Base-by-base conservation (phyloP, 2,329 filamentous ascomycete genomes). In the Penicillium sclerotigenum region DNA sequence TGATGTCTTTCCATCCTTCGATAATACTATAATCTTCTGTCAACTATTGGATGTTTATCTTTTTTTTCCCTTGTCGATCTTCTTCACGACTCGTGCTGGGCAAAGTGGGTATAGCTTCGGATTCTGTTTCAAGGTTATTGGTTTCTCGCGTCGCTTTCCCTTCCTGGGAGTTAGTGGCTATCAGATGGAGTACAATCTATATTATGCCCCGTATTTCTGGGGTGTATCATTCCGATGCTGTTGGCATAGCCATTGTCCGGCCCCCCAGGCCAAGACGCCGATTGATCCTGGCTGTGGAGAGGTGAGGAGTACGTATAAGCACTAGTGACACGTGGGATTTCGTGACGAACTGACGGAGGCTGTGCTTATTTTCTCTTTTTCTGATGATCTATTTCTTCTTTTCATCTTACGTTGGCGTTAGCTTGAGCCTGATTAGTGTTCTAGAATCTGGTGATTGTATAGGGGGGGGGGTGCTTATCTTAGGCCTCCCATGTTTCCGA, bases 321-420 rank as follows among this genome's bases (percentile, higher is more conserved):
- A 55, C 53, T 55, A 55, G 33, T n/a, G 34, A 46, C 53, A 55
- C 53, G 53, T 55, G 53, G 47, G 24, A 43, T 31, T 55, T 16
- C 8, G 16, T 55, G 28, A 52, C 47, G 53, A 55, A 43, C 47
- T 31, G n/a, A 50, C 42, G 20, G 41, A 52, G n/a, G 28, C 22
- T 46, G 36, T 55, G 47, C 40, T 52, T 55, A 46, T 51, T 55
- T 55, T 40, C 13, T n/a, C 13, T 5, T 11, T 26, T 37, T 37
- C 1, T 3, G 38, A 31, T 42, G 48, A 45, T 36, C 29, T 28
- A n/a, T 52, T 52, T 13, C 48, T 45, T 34, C 20, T 34, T 50
- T 33, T 20, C 16, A 11, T 14, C 16, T 24, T 10, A 22, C 18
- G 5, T 13, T 11, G 18, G 6, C 26, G 10, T 13, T 46, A 24